phyloP scores from a whole-genome alignment of 202 grass and related monocot genomes.

The Miscanthus sacchariflorus region DNA sequence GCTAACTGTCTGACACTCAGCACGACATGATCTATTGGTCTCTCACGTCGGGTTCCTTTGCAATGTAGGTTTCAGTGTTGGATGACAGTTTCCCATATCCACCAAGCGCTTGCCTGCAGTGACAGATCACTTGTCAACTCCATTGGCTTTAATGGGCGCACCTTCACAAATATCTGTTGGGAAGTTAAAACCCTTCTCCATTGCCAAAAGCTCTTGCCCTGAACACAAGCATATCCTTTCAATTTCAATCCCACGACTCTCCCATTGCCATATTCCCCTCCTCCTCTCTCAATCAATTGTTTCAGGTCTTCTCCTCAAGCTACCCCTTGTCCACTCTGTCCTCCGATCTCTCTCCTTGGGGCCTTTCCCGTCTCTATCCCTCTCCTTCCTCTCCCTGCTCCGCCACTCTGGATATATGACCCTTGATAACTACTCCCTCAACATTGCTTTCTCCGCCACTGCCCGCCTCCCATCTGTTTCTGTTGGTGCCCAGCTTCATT shows the following conservation, averaged over 20 bases:
- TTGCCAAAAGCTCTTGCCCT: not conserved
- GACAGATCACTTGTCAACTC: not conserved
- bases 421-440: slow-evolving; percentile 78
- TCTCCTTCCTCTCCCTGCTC: slow-evolving; percentile 74
- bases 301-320: slow-evolving; percentile 61
- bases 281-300: slow-evolving; percentile 55
- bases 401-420: slow-evolving; percentile 40
- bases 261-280: slow-evolving; percentile 56
- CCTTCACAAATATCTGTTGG: not conserved
- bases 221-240: slow-evolving; percentile 34
- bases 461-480: slow-evolving; percentile 49
- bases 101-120: not conserved
- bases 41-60: slow-evolving; percentile 47
- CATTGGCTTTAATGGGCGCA: slow-evolving; percentile 32
- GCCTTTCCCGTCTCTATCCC: slow-evolving; percentile 54
- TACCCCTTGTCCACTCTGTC: slow-evolving; percentile 64
- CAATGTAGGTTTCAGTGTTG: slow-evolving; percentile 55
- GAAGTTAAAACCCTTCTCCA: slow-evolving; percentile 23
- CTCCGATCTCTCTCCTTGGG: slow-evolving; percentile 67
- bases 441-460: slow-evolving; percentile 63
- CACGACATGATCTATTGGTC: not conserved
- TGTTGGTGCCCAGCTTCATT: slow-evolving; percentile 68
- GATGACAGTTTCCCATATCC: slow-evolving; percentile 10
- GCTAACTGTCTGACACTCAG: not conserved
- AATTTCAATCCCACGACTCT: slow-evolving; percentile 46